phyloP scores from a whole-genome alignment of 306 rosid genomes.

The Dryas octopetala region DNA sequence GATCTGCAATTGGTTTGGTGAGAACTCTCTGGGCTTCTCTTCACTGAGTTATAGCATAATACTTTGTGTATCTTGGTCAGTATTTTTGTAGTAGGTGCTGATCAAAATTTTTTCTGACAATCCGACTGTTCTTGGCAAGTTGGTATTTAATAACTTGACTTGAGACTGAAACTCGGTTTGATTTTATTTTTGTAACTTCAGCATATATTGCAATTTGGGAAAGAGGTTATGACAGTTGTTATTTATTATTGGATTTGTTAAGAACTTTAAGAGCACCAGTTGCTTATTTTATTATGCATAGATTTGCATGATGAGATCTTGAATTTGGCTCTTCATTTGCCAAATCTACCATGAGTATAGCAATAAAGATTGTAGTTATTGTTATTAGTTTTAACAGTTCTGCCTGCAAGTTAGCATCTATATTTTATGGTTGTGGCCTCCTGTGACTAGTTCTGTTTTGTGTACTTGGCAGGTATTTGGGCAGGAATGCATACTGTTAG shows the following conservation, averaged over 20 bases:
- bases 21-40: conserved; percentile 34
- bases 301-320: not conserved
- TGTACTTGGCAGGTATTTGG: conserved; percentile 80
- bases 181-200: not conserved
- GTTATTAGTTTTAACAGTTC: not conserved
- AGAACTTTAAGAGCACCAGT: conserved; percentile 3
- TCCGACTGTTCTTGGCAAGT: not conserved
- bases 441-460: conserved; percentile 23
- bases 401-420: not conserved
- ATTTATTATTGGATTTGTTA: not conserved
- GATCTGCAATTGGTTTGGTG: conserved; percentile 99
- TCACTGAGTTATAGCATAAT: not conserved
- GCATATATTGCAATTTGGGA: not conserved
- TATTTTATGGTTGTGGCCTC: conserved; percentile 2
- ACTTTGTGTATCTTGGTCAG: not conserved
- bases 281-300: not conserved
- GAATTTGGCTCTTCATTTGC: not conserved
- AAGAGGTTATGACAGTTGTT: not conserved
- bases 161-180: not conserved
- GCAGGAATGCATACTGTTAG: conserved; percentile 98
- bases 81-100: not conserved
- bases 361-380: not conserved
- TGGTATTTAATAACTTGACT: not conserved
- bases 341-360: not conserved
- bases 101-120: not conserved